Evolutionary conservation across 208 protist species (phyloP), one percentile per base, ranked within the genome.

Genomic region (Crithidia thermophila): DNA sequence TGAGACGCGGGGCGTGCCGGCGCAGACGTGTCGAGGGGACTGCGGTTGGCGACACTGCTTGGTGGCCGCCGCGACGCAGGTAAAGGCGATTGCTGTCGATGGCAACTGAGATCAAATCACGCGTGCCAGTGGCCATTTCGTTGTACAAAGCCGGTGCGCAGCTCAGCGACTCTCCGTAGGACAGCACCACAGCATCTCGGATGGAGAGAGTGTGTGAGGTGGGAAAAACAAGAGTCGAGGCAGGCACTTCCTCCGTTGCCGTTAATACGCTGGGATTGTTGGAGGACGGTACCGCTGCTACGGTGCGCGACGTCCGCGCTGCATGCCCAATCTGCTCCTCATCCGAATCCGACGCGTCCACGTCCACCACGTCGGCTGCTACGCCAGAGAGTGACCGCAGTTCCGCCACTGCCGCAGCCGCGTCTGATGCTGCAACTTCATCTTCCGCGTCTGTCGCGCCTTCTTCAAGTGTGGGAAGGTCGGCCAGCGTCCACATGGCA

Each of bases 161-260:
- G 23, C 45, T 14, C 45, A 45, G 23, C n/a, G 23, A 31, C 20
- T 42, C 33, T 4, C 52, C 40, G 27, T 75, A 75, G 7, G 52
- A 62, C 34, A 75, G 53, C 28, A 75, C 52, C 1, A 68, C 60
- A 2, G 68, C 31, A 58, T 75, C 68, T 14, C 68, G 68, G 18
- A 68, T 20, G 21, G 42, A 27, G 11, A 40, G 11, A 21, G 39
- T 36, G 0, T 28, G 37, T 6, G 18, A 30, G 21, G 46, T 5
- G 13, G 58, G 45, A 5, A 39, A 8, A 16, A 13, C 9, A 39
- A n/a, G n/a, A n/a, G n/a, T n/a, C n/a, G n/a, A n/a, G n/a, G n/a
- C n/a, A n/a, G n/a, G n/a, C n/a, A n/a, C n/a, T n/a, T n/a, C n/a
- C n/a, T n/a, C n/a, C n/a, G n/a, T n/a, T n/a, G n/a, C n/a, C n/a